These are phyloP conservation scores for Bipolaris oryzae DNA, from an alignment of 2,329 filamentous ascomycete genomes.

Conservation along the genomic window DNA sequence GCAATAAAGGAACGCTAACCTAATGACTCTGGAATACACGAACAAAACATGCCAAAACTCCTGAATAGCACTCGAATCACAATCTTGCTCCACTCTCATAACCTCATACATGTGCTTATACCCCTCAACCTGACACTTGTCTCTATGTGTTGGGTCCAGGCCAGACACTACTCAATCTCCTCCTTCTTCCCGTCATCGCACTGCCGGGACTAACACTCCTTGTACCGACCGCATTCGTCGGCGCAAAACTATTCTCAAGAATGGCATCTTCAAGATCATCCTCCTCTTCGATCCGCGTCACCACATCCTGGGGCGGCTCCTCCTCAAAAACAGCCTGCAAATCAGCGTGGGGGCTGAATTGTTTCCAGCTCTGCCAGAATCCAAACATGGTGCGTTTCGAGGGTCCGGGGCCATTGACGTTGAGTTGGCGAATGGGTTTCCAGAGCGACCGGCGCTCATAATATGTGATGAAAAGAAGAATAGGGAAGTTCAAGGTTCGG, in stretches of 20 bases:
- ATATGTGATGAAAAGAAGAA: constrained; percentile 72
- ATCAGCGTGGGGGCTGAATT: constrained; percentile 72
- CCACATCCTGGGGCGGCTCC: constrained; percentile 65
- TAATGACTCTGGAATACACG: neutral
- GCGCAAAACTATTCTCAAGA: constrained; percentile 50
- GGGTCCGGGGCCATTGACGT: constrained; percentile 39
- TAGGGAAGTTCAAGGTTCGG: constrained; percentile 74
- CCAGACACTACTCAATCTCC: constrained; percentile 46
- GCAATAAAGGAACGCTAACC: neutral
- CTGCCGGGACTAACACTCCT: constrained; percentile 43
- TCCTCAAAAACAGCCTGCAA: constrained; percentile 75
- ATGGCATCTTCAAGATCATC: constrained; percentile 55
- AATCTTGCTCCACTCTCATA: neutral
- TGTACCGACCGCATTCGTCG: constrained; percentile 15
- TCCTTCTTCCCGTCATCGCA: constrained; percentile 36
- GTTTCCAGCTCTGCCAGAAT: constrained; percentile 65
- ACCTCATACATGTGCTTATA: neutral
- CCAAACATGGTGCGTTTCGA: constrained; percentile 50
- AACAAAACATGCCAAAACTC: neutral
- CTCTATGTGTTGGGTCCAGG: constrained; percentile 28
- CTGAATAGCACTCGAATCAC: neutral
- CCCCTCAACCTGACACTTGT: neutral
- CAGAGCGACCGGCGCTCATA: constrained; percentile 74
- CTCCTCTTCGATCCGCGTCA: constrained; percentile 56
- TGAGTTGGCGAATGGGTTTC: constrained; percentile 53